A percentile compares a stretch with the other conserved stretches of the same genome.
These are phyloP conservation scores for Populus deltoides DNA, from an alignment of 345 rosid genomes.

Conservation along the genomic window DNA sequence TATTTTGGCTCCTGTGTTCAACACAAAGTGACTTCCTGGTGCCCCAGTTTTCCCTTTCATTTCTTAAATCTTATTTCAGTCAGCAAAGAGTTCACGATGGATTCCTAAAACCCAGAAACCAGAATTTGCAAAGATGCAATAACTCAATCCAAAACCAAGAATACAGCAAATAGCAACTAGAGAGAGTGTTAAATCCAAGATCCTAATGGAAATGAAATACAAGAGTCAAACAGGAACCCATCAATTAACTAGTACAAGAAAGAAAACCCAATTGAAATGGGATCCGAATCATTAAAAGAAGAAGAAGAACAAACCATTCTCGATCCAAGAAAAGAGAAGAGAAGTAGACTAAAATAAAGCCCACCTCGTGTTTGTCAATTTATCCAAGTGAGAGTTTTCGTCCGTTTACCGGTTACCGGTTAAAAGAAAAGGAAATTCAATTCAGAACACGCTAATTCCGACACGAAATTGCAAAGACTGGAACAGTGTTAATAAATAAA, in stretches of 20 bases:
- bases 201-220: background rate
- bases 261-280: background rate
- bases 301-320: background rate
- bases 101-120: conserved; percentile 8
- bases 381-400: background rate
- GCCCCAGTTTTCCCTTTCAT: conserved; percentile 48
- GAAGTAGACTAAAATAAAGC: background rate
- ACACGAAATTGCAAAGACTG: background rate
- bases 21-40: conserved; percentile 36
- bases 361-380: background rate
- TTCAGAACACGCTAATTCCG: background rate
- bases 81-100: background rate
- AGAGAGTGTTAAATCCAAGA: background rate
- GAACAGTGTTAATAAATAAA: background rate
- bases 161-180: background rate
- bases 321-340: background rate
- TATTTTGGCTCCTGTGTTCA: conserved; percentile 58
- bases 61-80: background rate
- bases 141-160: background rate
- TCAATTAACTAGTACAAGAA: background rate
- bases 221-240: background rate
- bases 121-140: background rate
- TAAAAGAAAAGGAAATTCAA: background rate
- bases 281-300: background rate
- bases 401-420: background rate